These are phyloP conservation scores for Trypanosoma avium DNA, from an alignment of 208 protist species.

Conservation along the genomic window DNA sequence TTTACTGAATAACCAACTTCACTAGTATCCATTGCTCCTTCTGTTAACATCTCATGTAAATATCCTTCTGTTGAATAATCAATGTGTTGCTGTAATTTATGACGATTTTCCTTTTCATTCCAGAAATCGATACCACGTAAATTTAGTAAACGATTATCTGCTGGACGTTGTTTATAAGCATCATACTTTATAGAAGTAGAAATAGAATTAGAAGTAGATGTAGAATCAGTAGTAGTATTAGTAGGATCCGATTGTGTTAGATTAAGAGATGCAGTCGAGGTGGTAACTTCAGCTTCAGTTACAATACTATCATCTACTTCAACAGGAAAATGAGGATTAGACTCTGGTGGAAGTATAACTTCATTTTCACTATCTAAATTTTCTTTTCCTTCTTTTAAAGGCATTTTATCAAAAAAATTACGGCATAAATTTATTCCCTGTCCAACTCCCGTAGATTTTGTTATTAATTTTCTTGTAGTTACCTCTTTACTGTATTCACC, in stretches of 20 bases:
- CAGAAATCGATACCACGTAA: slow-evolving; percentile 79
- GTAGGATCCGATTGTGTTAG: not conserved
- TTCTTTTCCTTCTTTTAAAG: slow-evolving; percentile 22
- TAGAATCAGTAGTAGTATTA: not conserved
- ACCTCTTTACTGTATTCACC: slow-evolving; percentile 12
- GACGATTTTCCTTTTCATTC: slow-evolving; percentile 42
- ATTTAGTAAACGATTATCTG: slow-evolving; percentile 41
- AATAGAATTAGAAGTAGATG: not conserved
- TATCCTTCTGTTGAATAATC: slow-evolving; percentile 39
- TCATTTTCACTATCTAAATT: not conserved
- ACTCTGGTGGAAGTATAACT: slow-evolving; percentile 34
- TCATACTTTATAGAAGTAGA: slow-evolving; percentile 38
- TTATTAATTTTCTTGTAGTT: not conserved
- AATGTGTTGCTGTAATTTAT: slow-evolving; percentile 43
- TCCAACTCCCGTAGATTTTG: slow-evolving; percentile 14
- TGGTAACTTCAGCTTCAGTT: not conserved
- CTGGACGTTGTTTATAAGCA: slow-evolving; percentile 67
- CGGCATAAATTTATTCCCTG: slow-evolving; percentile 25
- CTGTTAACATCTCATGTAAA: slow-evolving; percentile 49
- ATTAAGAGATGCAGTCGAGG: not conserved
- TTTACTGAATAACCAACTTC: slow-evolving; percentile 67
- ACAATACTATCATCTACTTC: not conserved
- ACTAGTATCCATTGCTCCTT: slow-evolving; percentile 78
- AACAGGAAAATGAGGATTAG: slow-evolving; percentile 69
- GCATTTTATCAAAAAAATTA: no score